Conservation (phyloP, 305 asterid genomes). For the Fraxinus angustifolia region DNA sequence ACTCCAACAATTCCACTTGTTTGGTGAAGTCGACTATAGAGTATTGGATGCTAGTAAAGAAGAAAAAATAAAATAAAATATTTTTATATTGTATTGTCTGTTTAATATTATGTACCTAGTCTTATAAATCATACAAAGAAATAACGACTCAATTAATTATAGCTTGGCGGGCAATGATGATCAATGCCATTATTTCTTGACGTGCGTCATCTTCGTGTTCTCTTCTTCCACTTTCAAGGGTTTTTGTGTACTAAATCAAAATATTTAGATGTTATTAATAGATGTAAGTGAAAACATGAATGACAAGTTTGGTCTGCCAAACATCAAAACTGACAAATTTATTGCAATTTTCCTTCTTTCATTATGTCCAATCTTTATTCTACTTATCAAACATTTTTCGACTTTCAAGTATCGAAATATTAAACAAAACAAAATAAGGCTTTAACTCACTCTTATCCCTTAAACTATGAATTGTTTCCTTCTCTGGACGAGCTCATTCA, state of each 20-base stretch:
- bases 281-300: not conserved
- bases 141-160: not conserved
- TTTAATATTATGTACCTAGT: not conserved
- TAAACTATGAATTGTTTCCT: not conserved
- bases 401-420: not conserved
- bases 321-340: not conserved
- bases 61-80: not conserved
- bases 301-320: not conserved
- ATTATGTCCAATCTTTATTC: not conserved
- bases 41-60: not conserved
- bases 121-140: not conserved
- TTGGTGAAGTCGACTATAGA: not conserved
- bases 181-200: not conserved
- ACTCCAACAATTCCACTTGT: not conserved
- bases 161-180: not conserved
- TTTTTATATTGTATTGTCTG: not conserved
- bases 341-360: not conserved
- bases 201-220: not conserved
- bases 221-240: not conserved
- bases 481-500: not conserved
- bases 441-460: not conserved
- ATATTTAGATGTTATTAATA: not conserved
- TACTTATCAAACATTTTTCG: not conserved
- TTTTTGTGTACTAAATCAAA: not conserved
- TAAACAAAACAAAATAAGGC: not conserved